Evolutionary conservation across 768 basidiomycete genomes (phyloP), one percentile per base, ranked within the genome.

Genomic region (Gymnopilus dilepis): DNA sequence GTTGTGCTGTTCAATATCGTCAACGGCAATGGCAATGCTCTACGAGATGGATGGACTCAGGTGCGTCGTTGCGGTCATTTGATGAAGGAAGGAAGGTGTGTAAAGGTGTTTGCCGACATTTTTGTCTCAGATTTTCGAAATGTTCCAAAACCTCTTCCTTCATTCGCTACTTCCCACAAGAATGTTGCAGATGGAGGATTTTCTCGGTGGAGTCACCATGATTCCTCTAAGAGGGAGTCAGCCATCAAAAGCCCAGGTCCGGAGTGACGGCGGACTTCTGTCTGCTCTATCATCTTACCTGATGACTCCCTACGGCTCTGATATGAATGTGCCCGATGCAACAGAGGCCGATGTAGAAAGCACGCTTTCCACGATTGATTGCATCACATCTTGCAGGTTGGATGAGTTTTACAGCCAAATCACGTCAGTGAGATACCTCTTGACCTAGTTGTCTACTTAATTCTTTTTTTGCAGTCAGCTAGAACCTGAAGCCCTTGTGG

Each of bases 181-280:
- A 52, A 92, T 99, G 91, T 78, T 97, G 11, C 94, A 97, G 73
- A 96, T 97, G 92, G 97, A 97, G 72, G 97, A 99, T 71, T 99
- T 99, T 78, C 84, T 98, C 8, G 95, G 95, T n/a, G 96, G 95
- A 15, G 86, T 89, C 31, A 91, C 94, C 6, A 90, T 89, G 80
- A 99, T 99, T 67, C 97, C 97, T 24, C 81, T 99, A 43, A 87
- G 90, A 62, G 87, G 93, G 22, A 85, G 84, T 65, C 83, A 87
- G 64, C 86, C 91, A 1, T 80, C 85, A 28, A 84, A 86, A 50
- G 76, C 85, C 43, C 80, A 87, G 47, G 76, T 86, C 28, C 80
- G 90, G 73, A 85, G 79, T 51, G 97, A 99, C 59, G 92, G 91
- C n/a, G 97, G 97, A 19, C 78, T 99, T 19, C 80, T 99, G 13